Evolutionary conservation across 2,329 filamentous ascomycete genomes (phyloP).

Genomic region (Colletotrichum salicis): DNA sequence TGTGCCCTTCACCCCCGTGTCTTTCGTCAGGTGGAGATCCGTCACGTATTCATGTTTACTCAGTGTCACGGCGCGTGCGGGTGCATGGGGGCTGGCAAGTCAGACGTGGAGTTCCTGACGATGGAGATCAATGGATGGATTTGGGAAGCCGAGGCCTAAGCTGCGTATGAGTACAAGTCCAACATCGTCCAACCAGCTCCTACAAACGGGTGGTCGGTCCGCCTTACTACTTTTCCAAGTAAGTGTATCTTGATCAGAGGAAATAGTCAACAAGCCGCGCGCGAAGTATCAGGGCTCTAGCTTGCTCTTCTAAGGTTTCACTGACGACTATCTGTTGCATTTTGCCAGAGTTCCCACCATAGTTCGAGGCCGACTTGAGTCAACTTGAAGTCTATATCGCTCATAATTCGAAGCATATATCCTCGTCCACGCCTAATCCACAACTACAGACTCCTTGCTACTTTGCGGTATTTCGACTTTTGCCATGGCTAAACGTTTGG

Average conservation of each 20-base stretch:
- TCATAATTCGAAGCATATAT: not conserved
- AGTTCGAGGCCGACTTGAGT: not conserved
- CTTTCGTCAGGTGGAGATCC: not conserved
- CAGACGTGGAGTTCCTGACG: not conserved
- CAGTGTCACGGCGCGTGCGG: not conserved
- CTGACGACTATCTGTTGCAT: not conserved
- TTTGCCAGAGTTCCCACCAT: not conserved
- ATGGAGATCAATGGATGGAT: not conserved
- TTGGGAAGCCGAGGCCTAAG: not conserved
- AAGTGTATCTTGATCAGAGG: not conserved
- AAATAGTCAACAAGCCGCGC: not conserved
- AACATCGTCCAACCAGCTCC: not conserved
- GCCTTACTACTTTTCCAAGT: not conserved
- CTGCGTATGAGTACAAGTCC: not conserved
- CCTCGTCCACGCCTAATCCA: not conserved
- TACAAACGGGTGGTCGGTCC: not conserved
- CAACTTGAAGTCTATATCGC: not conserved
- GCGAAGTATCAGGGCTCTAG: not conserved
- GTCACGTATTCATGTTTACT: not conserved
- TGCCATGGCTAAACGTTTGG: conserved; percentile 22
- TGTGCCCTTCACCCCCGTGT: not conserved
- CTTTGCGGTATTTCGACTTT: not conserved
- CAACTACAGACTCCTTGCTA: not conserved
- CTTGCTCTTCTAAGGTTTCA: not conserved
- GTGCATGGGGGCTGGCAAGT: not conserved